These are phyloP conservation scores for Lachnum nothofagi DNA, from an alignment of 2,329 filamentous ascomycete genomes.

Conservation along the genomic window DNA sequence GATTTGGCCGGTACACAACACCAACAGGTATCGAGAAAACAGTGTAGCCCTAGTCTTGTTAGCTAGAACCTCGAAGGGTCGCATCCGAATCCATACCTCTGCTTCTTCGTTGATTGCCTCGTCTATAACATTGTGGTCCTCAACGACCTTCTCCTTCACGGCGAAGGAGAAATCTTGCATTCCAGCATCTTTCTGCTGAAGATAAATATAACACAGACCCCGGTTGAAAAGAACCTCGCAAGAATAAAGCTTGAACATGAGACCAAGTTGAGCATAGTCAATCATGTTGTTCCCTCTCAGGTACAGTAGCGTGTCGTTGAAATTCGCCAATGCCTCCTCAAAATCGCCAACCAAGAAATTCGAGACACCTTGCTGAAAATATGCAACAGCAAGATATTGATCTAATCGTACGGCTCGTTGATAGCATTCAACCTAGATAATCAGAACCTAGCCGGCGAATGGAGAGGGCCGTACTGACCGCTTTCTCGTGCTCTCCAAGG, in stretches of 20 bases:
- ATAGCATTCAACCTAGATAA: constrained; percentile 81
- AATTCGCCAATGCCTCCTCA: constrained; percentile 93
- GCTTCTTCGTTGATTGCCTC: constrained; percentile 91
- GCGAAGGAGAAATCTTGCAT: constrained; percentile 88
- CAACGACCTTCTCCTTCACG: constrained; percentile 90
- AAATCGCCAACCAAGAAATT: constrained; percentile 97
- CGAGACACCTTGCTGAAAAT: constrained; percentile 97
- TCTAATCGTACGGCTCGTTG: constrained; percentile 86
- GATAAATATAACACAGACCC: constrained; percentile 93
- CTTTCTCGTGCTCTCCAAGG: constrained; percentile 89
- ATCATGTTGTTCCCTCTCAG: constrained; percentile 94
- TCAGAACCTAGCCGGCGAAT: constrained; percentile 14
- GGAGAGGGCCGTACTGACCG: constrained; percentile 55
- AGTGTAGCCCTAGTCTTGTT: constrained; percentile 70
- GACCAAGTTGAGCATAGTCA: constrained; percentile 91
- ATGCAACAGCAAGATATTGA: constrained; percentile 92
- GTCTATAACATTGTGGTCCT: constrained; percentile 96
- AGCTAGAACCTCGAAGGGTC: constrained; percentile 8
- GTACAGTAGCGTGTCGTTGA: constrained; percentile 95
- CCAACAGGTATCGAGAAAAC: constrained; percentile 98
- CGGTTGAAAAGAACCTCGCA: constrained; percentile 98
- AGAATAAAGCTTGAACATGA: constrained; percentile 94
- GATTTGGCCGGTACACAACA: constrained; percentile 90
- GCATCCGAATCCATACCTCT: constrained; percentile 54
- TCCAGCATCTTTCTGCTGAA: constrained; percentile 84